Evolutionary conservation across 257 asterid species (phyloP), one percentile per base, ranked within the genome.

Genomic region (Verbena officinalis): DNA sequence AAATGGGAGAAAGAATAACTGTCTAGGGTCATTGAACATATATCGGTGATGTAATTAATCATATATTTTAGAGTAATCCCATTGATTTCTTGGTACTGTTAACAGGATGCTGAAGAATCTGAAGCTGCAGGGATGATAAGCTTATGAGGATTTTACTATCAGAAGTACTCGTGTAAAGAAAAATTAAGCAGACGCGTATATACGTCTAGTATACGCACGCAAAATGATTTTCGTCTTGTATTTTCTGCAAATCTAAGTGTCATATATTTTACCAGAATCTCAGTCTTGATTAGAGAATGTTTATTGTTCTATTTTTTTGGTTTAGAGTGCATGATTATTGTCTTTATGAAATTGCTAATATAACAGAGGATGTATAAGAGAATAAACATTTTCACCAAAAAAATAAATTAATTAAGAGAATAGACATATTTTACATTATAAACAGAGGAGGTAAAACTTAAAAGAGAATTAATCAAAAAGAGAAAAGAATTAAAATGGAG

Each of bases 21-120:
- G 74, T 21, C 66, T 45, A 62, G 67, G 55, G 13, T 7, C 76
- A 64, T 56, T 71, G 76, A 55, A 56, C 75, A 0, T 55, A 31
- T 24, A 23, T 9, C 16, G 1, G n/a, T 2, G 2, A 42, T 10
- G 4, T 8, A 39, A 42, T 5, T 9, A 42, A 42, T 27, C 5
- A 27, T 20, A 48, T 48, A 9, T 48, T 48, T 2, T 50, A 7
- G 13, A 13, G n/a, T 55, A 34, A 9, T 46, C 3, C 14, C 34
- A 17, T 7, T 23, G 0, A 44, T 24, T 31, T 36, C 39, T 54
- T 53, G 30, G n/a, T n/a, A n/a, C n/a, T 55, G 13, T 55, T 15
- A 52, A 72, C 87, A 88, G 96, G 89, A 77, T 81, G 71, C 23
- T 88, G 79, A 83, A 77, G 94, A 83, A 85, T 80, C 81, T 85